A percentile compares a stretch with the other conserved stretches of the same genome.
Conservation (phyloP, 129 eudicot species). For the Saposhnikovia divaricata region DNA sequence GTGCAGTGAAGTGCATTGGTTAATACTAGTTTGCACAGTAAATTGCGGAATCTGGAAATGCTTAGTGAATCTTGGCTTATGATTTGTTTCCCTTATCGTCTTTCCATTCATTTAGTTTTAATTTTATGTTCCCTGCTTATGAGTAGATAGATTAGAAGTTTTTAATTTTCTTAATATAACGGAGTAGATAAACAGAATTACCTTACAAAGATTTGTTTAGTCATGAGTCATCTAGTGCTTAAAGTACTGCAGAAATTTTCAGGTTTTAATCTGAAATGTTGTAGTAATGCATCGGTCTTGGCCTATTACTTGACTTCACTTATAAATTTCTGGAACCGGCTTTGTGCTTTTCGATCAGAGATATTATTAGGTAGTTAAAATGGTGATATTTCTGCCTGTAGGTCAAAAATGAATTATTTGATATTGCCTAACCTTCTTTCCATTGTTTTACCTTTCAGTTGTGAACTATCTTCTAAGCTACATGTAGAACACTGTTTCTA, state of each 20-base stretch:
- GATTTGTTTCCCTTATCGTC: neutral
- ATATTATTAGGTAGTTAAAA: neutral
- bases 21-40: too few species aligned
- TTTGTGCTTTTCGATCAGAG: neutral
- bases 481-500: neutral
- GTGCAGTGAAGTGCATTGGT: neutral
- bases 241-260: neutral
- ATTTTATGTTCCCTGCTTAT: neutral
- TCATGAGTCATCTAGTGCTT: neutral
- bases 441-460: neutral
- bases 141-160: neutral
- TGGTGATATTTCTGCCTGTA: too few species aligned
- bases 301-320: neutral
- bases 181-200: neutral
- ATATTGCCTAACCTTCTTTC: too few species aligned
- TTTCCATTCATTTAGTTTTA: neutral
- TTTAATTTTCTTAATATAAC: too few species aligned
- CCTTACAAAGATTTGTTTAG: neutral
- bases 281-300: neutral
- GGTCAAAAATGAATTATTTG: too few species aligned
- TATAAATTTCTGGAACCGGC: neutral
- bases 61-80: neutral
- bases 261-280: neutral
- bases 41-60: neutral
- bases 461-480: neutral